Evolutionary conservation across 257 asterid genomes (phyloP).

Genomic region (Rhazya stricta): DNA sequence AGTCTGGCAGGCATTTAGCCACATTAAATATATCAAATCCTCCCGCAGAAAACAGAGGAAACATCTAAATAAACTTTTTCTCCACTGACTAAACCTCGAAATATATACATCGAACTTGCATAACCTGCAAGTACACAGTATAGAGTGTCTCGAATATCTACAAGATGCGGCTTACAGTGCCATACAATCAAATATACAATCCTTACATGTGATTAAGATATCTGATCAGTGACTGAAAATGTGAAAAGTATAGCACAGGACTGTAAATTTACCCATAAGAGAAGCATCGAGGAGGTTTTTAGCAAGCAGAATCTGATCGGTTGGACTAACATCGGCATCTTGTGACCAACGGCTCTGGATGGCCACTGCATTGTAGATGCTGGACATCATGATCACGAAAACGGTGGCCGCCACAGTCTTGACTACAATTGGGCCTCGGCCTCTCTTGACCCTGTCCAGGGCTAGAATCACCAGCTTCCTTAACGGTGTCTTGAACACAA

Average conservation of each 20-base stretch:
- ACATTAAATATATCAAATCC: background rate
- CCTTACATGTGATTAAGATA: background rate
- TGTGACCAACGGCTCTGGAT: slow-evolving; percentile 61
- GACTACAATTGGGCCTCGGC: slow-evolving; percentile 65
- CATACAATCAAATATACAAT: background rate
- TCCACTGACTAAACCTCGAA: background rate
- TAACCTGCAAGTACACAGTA: background rate
- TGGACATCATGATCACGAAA: slow-evolving; percentile 55
- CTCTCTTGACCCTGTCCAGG: slow-evolving; percentile 80
- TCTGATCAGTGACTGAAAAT: background rate
- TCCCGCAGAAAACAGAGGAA: background rate
- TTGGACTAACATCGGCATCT: slow-evolving; percentile 63
- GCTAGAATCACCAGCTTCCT: slow-evolving; percentile 73
- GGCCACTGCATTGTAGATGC: slow-evolving; percentile 50
- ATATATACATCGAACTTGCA: background rate
- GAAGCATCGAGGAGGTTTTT: slow-evolving; percentile 78
- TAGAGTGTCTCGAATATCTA: no score
- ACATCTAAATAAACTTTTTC: background rate
- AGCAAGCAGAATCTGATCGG: slow-evolving; percentile 79
- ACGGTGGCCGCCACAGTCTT: slow-evolving; percentile 62
- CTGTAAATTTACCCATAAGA: slow-evolving; percentile 57
- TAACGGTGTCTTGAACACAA: slow-evolving; percentile 82
- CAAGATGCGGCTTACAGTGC: no score
- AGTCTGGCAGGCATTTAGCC: background rate
- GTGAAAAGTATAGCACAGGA: background rate